Conservation (phyloP, 371 early-diverging fungal genomes). For the Rhizomucor miehei region DNA sequence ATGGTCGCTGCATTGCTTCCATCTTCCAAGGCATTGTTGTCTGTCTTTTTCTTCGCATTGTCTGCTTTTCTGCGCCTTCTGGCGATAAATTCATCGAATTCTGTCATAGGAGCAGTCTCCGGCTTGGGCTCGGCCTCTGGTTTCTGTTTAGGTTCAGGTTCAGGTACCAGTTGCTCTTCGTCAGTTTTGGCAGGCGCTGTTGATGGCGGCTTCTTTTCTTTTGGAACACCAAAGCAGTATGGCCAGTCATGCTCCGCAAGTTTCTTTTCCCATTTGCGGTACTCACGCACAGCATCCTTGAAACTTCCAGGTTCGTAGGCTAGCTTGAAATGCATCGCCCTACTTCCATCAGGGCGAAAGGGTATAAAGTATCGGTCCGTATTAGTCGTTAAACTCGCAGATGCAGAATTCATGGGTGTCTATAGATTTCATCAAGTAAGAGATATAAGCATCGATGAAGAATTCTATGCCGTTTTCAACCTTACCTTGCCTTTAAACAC, state of each 20-base stretch:
- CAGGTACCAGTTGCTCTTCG: not conserved
- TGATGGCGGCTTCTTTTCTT: not conserved
- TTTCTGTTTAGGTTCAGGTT: not conserved
- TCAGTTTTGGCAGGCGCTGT: not conserved
- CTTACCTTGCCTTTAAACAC: slow-evolving; percentile 82
- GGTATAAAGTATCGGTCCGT: slow-evolving; percentile 76
- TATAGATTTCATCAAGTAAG: too few species aligned
- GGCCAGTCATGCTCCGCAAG: slow-evolving; percentile 78
- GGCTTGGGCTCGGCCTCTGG: not conserved
- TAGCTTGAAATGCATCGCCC: slow-evolving; percentile 68
- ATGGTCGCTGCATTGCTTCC: slow-evolving; percentile 23
- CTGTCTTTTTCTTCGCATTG: not conserved
- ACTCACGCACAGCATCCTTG: slow-evolving; percentile 66
- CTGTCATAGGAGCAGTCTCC: slow-evolving; percentile 14
- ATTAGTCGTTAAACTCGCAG: slow-evolving; percentile 77
- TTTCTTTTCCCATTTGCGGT: slow-evolving; percentile 70
- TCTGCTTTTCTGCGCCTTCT: slow-evolving; percentile 16
- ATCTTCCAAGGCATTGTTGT: slow-evolving; percentile 29
- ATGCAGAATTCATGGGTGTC: slow-evolving; percentile 85
- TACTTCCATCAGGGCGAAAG: slow-evolving; percentile 67
- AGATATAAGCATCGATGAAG: not conserved
- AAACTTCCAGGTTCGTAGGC: slow-evolving; percentile 78
- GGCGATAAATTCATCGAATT: slow-evolving; percentile 32
- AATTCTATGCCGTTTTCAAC: too few species aligned
- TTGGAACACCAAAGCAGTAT: slow-evolving; percentile 63